A percentile compares a stretch with the other conserved stretches of the same genome.
These are phyloP conservation scores for Amanita thiersii DNA, from an alignment of 768 basidiomycete genomes.

Conservation along the genomic window DNA sequence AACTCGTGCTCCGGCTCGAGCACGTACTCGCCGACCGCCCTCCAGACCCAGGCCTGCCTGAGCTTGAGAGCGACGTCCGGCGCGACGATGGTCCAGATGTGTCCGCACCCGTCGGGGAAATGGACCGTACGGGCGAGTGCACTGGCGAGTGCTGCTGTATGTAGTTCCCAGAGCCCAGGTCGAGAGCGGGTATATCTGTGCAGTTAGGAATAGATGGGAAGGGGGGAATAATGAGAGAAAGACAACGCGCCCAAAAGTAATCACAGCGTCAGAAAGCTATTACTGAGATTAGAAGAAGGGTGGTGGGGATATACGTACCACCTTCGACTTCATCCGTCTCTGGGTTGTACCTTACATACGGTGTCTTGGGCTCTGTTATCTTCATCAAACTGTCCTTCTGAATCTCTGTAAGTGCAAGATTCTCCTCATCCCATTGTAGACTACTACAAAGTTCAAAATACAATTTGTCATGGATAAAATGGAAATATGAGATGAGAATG, in stretches of 20 bases:
- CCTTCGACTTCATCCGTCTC: constrained; percentile 81
- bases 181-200: constrained; percentile 80
- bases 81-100: constrained; percentile 66
- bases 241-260: neutral
- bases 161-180: constrained; percentile 38
- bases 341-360: constrained; percentile 87
- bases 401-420: constrained; percentile 85
- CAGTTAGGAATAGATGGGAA: constrained; percentile 3
- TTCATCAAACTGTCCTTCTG: constrained; percentile 97
- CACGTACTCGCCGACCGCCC: constrained; percentile 53
- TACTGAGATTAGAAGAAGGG: neutral
- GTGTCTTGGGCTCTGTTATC: constrained; percentile 97
- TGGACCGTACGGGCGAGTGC: constrained; percentile 30
- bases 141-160: constrained; percentile 18
- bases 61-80: constrained; percentile 65
- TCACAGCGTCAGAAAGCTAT: neutral
- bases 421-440: constrained; percentile 93
- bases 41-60: constrained; percentile 43
- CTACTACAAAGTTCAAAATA: no score
- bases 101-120: constrained; percentile 54
- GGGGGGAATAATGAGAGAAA: constrained; percentile 1
- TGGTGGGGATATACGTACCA: constrained; percentile 36
- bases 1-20: constrained; percentile 77
- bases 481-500: constrained; percentile 5
- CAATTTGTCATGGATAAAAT: constrained; percentile 10